Conservation (phyloP, 805 yeast species). For the Zygoascus tannicola region DNA sequence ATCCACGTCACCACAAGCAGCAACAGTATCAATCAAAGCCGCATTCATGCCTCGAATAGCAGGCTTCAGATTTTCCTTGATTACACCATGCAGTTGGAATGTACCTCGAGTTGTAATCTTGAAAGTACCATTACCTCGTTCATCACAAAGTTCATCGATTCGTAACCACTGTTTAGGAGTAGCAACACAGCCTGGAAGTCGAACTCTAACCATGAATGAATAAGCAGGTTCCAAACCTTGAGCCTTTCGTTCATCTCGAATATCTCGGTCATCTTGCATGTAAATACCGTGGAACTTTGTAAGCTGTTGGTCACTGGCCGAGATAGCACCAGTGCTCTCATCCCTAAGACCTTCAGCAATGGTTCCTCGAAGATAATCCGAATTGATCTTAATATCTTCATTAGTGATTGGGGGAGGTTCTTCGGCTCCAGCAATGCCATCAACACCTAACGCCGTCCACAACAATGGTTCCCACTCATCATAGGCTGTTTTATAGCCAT, state of each 20-base stretch:
- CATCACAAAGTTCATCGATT: conserved; percentile 69
- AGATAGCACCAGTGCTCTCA: conserved; percentile 79
- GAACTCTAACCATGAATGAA: conserved; percentile 92
- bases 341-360: conserved; percentile 80
- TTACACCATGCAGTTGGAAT: conserved; percentile 90
- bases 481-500: conserved; percentile 89
- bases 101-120: conserved; percentile 96
- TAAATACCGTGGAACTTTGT: conserved; percentile 97
- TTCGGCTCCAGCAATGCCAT: conserved; percentile 66
- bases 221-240: conserved; percentile 93
- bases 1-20: conserved; percentile 98
- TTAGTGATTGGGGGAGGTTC: conserved; percentile 93
- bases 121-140: conserved; percentile 84
- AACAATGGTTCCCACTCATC: conserved; percentile 73
- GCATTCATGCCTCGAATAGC: conserved; percentile 90
- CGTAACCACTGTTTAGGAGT: conserved; percentile 83
- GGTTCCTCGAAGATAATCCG: conserved; percentile 86
- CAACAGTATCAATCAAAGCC: conserved; percentile 84
- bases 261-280: conserved; percentile 97
- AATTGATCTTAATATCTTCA: conserved; percentile 87
- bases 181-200: conserved; percentile 89
- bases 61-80: conserved; percentile 80
- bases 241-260: conserved; percentile 84
- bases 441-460: conserved; percentile 88
- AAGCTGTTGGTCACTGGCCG: conserved; percentile 84